Evolutionary conservation across 2,329 filamentous ascomycete species (phyloP).

Genomic region (Dactylellina haptotyla): DNA sequence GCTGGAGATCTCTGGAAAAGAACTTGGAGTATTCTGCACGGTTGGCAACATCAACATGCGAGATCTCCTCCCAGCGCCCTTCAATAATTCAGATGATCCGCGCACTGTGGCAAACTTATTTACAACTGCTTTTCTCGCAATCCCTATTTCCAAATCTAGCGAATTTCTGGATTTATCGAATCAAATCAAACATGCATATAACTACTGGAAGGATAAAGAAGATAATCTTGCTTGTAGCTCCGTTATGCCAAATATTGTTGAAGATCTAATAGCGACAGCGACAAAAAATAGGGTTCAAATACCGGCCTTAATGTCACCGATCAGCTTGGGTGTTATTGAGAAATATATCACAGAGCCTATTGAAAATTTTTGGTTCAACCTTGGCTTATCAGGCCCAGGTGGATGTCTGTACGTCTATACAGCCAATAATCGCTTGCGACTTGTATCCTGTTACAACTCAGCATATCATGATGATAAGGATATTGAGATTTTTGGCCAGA

Average conservation of each 20-base stretch:
- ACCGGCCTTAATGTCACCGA: background rate
- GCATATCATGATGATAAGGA: background rate
- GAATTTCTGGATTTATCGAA: background rate
- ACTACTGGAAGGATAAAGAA: background rate
- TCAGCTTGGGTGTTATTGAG: slow-evolving; percentile 2
- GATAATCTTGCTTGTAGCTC: background rate
- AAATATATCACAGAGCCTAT: slow-evolving; percentile 14
- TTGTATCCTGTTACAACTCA: background rate
- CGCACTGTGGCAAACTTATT: background rate
- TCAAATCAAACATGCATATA: slow-evolving; percentile 4
- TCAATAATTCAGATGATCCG: slow-evolving; percentile 3
- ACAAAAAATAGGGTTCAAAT: background rate
- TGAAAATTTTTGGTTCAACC: slow-evolving; percentile 21
- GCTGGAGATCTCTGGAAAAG: background rate
- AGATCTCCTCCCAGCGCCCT: background rate
- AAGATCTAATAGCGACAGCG: background rate
- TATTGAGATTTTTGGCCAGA: no score
- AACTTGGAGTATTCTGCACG: background rate
- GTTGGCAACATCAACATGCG: background rate
- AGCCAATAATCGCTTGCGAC: background rate
- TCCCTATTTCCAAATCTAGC: background rate
- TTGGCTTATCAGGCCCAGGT: background rate
- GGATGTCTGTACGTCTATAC: background rate
- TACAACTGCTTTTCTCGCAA: background rate
- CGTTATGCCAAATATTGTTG: background rate